Evolutionary conservation across 805 yeast species (phyloP).

Genomic region (Monosporozyma servazzii): DNA sequence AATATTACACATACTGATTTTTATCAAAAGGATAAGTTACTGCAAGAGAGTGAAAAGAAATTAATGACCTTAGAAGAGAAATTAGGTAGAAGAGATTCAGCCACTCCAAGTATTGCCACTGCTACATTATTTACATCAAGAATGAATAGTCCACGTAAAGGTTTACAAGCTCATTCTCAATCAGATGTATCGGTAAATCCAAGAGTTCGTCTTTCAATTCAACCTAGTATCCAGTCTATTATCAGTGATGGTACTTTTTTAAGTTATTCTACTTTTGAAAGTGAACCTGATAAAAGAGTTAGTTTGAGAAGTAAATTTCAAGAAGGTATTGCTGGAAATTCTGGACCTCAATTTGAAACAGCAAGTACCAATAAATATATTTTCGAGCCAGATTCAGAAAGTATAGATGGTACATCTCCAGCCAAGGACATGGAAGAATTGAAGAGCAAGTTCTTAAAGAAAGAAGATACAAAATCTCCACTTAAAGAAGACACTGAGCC

Average conservation of each 20-base stretch:
- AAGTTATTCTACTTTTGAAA: conserved; percentile 8
- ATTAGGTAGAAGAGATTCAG: conserved; percentile 6
- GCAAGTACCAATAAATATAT: conserved; percentile 17
- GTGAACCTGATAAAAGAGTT: conserved; percentile 2
- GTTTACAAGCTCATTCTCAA: neutral
- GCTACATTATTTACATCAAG: conserved; percentile 17
- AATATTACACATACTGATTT: conserved; percentile 7
- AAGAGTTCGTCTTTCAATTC: conserved; percentile 15
- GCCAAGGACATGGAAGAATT: conserved; percentile 25
- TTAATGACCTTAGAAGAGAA: conserved; percentile 12
- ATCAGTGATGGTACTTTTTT: conserved; percentile 16
- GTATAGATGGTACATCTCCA: conserved; percentile 25
- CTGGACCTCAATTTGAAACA: neutral
- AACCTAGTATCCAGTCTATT: conserved; percentile 26
- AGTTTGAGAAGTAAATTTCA: conserved; percentile 11
- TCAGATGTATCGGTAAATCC: neutral
- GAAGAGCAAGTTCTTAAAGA: conserved; percentile 23
- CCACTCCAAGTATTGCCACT: conserved; percentile 18
- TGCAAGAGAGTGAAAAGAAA: conserved; percentile 15
- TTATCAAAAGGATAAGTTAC: conserved; percentile 14
- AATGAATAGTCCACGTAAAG: conserved; percentile 16
- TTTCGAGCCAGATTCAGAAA: conserved; percentile 24
- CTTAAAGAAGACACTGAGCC: neutral
- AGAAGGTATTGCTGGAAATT: neutral
- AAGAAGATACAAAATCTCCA: neutral